Percentiles rank a stretch among this genome's conserved stretches.
phyloP scores from a whole-genome alignment of 768 basidiomycete genomes.

The Boletus edulis region DNA sequence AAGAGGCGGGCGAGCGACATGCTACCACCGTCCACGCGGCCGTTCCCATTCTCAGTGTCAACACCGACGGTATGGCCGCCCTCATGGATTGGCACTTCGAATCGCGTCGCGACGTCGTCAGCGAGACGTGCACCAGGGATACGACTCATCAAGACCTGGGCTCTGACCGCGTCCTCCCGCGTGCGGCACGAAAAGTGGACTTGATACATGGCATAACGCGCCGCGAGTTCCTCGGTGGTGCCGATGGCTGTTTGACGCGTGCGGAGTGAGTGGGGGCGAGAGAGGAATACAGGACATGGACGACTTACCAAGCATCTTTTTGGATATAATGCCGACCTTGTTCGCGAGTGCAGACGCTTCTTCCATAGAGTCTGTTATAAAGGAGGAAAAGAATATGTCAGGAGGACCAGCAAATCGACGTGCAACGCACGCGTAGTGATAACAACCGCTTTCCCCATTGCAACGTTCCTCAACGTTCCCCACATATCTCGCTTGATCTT shows the following conservation, averaged over 20 bases:
- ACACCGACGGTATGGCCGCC: no score
- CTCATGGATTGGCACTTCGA: constrained; percentile 59
- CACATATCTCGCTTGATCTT: constrained; percentile 86
- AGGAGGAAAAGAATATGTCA: background rate
- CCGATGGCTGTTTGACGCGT: constrained; percentile 52
- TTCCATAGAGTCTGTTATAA: constrained; percentile 71
- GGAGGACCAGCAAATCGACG: background rate
- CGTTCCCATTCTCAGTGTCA: background rate
- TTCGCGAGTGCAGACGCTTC: constrained; percentile 76
- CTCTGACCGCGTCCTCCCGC: constrained; percentile 54
- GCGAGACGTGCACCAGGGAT: constrained; percentile 64
- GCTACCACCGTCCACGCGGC: background rate
- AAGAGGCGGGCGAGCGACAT: constrained; percentile 61
- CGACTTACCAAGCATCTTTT: constrained; percentile 56
- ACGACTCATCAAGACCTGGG: constrained; percentile 57
- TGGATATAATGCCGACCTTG: constrained; percentile 75
- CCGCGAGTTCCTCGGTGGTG: constrained; percentile 58
- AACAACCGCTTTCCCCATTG: constrained; percentile 65
- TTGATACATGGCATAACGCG: constrained; percentile 72
- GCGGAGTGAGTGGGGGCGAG: background rate
- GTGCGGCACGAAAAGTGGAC: constrained; percentile 71
- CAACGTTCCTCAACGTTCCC: constrained; percentile 63
- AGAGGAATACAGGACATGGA: no score
- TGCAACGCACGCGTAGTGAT: constrained; percentile 62
- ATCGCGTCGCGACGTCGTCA: constrained; percentile 74